A percentile compares a stretch with the other conserved stretches of the same genome.
These are phyloP conservation scores for Skeletonema grethae DNA, from an alignment of 108 stramenopile species.

Conservation along the genomic window DNA sequence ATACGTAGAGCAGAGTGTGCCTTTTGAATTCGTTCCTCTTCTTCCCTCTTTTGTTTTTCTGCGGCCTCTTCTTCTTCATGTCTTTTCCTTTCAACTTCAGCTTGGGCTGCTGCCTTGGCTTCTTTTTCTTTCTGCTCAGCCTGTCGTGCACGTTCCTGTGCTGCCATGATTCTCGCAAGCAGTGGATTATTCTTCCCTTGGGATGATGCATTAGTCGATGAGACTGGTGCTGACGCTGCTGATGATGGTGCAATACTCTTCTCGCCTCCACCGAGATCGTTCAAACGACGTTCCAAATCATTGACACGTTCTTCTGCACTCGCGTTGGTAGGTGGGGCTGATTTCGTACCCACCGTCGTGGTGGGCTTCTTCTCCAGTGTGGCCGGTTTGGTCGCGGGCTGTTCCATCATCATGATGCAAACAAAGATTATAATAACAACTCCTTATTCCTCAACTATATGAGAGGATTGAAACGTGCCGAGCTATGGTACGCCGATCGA, in stretches of 20 bases:
- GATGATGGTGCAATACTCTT: neutral
- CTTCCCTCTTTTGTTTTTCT: slow-evolving; percentile 5
- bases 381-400: slow-evolving; percentile 11
- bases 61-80: slow-evolving; percentile 13
- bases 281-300: slow-evolving; percentile 73
- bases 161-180: slow-evolving; percentile 84
- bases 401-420: slow-evolving; percentile 51
- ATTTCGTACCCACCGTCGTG: neutral
- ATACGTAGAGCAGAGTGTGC: slow-evolving; percentile 14
- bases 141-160: slow-evolving; percentile 72
- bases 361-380: neutral
- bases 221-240: slow-evolving; percentile 27
- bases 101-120: slow-evolving; percentile 27
- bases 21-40: slow-evolving; percentile 15
- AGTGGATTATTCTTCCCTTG: slow-evolving; percentile 63
- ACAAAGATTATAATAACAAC: too few species aligned
- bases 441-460: too few species aligned
- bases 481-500: neutral
- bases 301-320: slow-evolving; percentile 48
- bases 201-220: slow-evolving; percentile 18
- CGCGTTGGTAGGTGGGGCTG: slow-evolving; percentile 3
- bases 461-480: neutral
- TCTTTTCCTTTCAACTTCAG: slow-evolving; percentile 21
- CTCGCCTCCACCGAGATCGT: slow-evolving; percentile 40
- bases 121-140: slow-evolving; percentile 45